A percentile compares a stretch with the other conserved stretches of the same genome.
phyloP scores from a whole-genome alignment of 345 rosid species.

The Theobroma cacao region DNA sequence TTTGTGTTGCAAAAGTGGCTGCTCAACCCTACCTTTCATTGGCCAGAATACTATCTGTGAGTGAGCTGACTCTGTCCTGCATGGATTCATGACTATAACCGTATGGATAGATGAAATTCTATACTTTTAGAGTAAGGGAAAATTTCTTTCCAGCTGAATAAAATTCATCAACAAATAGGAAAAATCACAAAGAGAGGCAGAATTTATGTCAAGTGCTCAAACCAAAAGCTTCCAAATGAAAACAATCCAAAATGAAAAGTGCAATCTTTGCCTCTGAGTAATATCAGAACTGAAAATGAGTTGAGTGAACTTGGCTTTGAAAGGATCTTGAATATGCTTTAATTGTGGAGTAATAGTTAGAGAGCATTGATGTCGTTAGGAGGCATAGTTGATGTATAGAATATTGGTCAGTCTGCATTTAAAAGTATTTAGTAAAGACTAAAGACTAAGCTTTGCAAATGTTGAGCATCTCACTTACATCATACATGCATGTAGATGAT shows the following conservation, averaged over 20 bases:
- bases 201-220: background rate
- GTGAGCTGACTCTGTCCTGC: constrained; percentile 15
- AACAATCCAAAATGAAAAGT: background rate
- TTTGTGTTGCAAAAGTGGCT: constrained; percentile 42
- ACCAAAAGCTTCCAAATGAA: background rate
- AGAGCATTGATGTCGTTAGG: background rate
- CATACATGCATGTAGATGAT: background rate
- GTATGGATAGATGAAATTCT: background rate
- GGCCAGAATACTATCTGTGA: constrained; percentile 59
- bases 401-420: background rate
- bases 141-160: background rate
- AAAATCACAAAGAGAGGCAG: background rate
- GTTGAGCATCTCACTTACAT: background rate
- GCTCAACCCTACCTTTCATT: constrained; percentile 54
- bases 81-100: background rate
- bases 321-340: background rate
- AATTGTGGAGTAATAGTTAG: background rate
- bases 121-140: background rate
- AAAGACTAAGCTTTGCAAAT: background rate
- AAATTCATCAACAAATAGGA: background rate
- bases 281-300: background rate
- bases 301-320: background rate
- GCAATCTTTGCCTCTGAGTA: background rate
- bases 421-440: background rate
- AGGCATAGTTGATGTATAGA: background rate